Conservation (phyloP, 208 protist genomes). For the Trypanosoma melophagium region DNA sequence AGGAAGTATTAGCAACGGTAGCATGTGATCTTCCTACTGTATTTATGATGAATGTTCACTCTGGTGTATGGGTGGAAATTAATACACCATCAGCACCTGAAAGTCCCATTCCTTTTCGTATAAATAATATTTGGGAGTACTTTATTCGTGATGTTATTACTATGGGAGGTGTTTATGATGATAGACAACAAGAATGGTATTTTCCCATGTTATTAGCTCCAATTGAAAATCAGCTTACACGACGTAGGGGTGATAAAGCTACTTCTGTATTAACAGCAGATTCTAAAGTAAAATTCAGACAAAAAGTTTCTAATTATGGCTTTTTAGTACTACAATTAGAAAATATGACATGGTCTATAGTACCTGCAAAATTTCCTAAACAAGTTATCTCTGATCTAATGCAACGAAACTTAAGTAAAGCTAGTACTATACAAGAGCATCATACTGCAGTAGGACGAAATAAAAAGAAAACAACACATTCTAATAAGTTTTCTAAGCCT, state of each 20-base stretch:
- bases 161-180: slow-evolving; percentile 65
- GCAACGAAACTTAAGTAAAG: neutral
- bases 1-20: neutral
- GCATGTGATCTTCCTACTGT: slow-evolving; percentile 33
- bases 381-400: slow-evolving; percentile 20
- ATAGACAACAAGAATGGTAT: slow-evolving; percentile 57
- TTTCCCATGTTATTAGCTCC: slow-evolving; percentile 59
- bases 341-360: slow-evolving; percentile 78
- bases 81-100: slow-evolving; percentile 56
- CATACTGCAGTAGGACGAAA: neutral
- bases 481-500: slow-evolving; percentile 16
- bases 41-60: slow-evolving; percentile 75
- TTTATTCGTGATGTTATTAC: slow-evolving; percentile 60
- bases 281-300: neutral
- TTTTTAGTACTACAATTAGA: slow-evolving; percentile 68
- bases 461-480: neutral
- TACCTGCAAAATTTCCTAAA: slow-evolving; percentile 57
- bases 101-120: slow-evolving; percentile 78
- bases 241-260: neutral
- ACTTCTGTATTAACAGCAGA: neutral
- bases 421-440: neutral
- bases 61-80: slow-evolving; percentile 65
- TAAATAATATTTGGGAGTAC: slow-evolving; percentile 62
- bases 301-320: slow-evolving; percentile 39
- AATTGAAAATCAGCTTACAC: slow-evolving; percentile 27